Conservation (phyloP, 2,329 filamentous ascomycete genomes). For the Blastomyces gilchristii region DNA sequence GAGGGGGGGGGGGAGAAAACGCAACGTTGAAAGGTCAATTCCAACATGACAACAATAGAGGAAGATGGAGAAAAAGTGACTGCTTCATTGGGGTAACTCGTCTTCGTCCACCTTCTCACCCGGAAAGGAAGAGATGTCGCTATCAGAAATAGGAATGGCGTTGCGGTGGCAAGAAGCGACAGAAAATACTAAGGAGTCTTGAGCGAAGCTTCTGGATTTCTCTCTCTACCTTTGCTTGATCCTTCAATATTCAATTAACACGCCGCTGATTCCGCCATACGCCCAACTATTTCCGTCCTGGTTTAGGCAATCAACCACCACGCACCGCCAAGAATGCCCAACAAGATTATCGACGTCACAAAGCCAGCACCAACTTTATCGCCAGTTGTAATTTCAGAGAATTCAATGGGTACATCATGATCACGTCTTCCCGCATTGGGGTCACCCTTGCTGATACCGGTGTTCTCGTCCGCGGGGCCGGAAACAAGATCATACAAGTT, state of each 20-base stretch:
- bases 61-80: too few species aligned
- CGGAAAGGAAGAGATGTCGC: too few species aligned
- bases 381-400: slow-evolving; percentile 43
- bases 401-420: slow-evolving; percentile 20
- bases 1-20: background rate
- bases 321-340: slow-evolving; percentile 45
- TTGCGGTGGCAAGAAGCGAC: too few species aligned
- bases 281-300: background rate
- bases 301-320: slow-evolving; percentile 42
- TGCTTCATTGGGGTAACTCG: too few species aligned
- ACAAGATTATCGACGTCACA: slow-evolving; percentile 49
- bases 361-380: slow-evolving; percentile 62
- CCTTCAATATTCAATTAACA: background rate
- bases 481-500: slow-evolving; percentile 36
- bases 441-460: slow-evolving; percentile 44
- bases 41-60: too few species aligned
- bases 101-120: too few species aligned
- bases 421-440: slow-evolving; percentile 28
- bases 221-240: background rate
- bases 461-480: slow-evolving; percentile 35
- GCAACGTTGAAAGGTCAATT: too few species aligned
- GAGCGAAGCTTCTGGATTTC: too few species aligned
- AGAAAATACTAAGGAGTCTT: too few species aligned
- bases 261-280: background rate
- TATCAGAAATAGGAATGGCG: too few species aligned